phyloP scores from a whole-genome alignment of 2,329 filamentous ascomycete genomes.

The Fusarium sp. region DNA sequence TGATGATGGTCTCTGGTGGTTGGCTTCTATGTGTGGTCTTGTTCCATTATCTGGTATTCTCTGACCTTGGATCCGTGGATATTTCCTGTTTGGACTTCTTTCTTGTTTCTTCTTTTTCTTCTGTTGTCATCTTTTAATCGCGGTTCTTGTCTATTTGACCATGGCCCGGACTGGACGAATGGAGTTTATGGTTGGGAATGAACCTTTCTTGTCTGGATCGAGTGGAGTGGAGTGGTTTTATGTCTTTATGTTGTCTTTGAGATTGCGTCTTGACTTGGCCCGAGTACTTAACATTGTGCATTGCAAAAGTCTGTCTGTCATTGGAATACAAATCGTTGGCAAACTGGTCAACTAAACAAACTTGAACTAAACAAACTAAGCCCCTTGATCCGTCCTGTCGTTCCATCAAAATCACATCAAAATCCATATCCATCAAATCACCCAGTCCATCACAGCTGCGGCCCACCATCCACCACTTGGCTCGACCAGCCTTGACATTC shows the following conservation, averaged over 20 bases:
- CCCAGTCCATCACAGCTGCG: background rate
- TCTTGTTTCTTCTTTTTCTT: background rate
- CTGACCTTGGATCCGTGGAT: slow-evolving; percentile 15
- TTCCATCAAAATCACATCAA: background rate
- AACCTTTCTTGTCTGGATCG: background rate
- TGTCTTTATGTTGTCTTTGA: background rate
- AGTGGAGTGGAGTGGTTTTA: background rate
- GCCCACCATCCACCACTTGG: background rate
- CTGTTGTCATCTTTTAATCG: slow-evolving; percentile 5
- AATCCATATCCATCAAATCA: background rate
- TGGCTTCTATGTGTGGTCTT: background rate
- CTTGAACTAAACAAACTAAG: background rate
- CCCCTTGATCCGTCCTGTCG: background rate
- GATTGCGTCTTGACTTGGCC: background rate
- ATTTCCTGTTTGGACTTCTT: background rate
- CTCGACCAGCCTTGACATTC: background rate
- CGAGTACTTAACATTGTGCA: slow-evolving; percentile 1
- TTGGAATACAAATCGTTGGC: slow-evolving; percentile 24
- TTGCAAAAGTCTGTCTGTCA: slow-evolving; percentile 30
- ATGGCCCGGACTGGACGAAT: background rate
- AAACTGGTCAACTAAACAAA: background rate
- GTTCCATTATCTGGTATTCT: background rate
- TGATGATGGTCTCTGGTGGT: background rate
- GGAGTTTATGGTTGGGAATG: slow-evolving; percentile 17
- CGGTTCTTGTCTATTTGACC: background rate